Conservation (phyloP, 2,329 filamentous ascomycete genomes). For the Myriosclerotinia scirpicola region DNA sequence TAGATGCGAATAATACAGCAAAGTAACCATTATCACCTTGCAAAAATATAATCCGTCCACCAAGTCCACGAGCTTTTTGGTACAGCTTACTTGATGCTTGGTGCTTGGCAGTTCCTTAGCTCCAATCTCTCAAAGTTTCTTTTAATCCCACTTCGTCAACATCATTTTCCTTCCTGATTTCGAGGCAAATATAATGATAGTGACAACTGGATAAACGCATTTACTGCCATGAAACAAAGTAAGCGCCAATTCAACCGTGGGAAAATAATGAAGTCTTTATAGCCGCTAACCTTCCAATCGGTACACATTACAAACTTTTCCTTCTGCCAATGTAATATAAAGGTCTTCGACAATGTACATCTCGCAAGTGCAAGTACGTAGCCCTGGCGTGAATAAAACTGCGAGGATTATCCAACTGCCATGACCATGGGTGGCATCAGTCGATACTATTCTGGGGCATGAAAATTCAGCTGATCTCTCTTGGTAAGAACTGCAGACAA, state of each 20-base stretch:
- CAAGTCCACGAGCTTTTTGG: neutral
- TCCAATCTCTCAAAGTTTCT: neutral
- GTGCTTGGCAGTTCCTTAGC: conserved; percentile 1
- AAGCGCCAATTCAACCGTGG: neutral
- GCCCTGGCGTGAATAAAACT: neutral
- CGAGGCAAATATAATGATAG: neutral
- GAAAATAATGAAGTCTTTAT: neutral
- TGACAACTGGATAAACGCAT: neutral
- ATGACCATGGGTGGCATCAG: neutral
- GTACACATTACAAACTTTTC: neutral
- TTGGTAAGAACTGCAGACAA: neutral
- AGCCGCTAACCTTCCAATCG: neutral
- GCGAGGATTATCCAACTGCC: neutral
- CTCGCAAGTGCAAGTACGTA: neutral
- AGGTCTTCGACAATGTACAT: neutral
- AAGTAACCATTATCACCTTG: neutral
- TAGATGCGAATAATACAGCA: neutral
- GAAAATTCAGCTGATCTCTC: neutral
- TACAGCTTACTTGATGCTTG: neutral
- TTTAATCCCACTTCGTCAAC: neutral
- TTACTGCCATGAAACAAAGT: neutral
- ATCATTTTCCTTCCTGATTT: too few species aligned
- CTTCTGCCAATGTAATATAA: neutral
- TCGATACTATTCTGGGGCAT: neutral
- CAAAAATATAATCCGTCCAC: conserved; percentile 4